Evolutionary conservation across 345 rosid species (phyloP).

Genomic region (Citrus australasica): DNA sequence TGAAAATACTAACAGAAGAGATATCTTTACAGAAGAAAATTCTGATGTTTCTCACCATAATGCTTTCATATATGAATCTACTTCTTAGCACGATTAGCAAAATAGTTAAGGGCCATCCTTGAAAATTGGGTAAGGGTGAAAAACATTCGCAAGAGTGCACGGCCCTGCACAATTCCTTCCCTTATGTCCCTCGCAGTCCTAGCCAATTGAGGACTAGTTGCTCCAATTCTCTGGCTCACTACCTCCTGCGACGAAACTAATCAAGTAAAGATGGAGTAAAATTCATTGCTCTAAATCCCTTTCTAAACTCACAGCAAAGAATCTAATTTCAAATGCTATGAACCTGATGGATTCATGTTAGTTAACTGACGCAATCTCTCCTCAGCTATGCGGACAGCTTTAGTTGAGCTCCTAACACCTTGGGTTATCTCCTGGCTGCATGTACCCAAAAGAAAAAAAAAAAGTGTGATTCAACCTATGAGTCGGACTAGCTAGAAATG

Average conservation of each 20-base stretch:
- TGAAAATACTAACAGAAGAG: neutral
- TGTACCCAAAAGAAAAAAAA: neutral
- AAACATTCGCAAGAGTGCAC: constrained; percentile 48
- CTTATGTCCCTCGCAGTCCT: constrained; percentile 47
- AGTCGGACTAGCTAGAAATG: neutral
- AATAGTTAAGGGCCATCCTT: constrained; percentile 35
- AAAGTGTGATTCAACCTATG: neutral
- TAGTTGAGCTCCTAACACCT: constrained; percentile 78
- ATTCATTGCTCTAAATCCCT: constrained; percentile 16
- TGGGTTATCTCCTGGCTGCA: constrained; percentile 77
- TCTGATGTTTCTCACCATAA: constrained; percentile 24
- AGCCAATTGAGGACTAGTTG: constrained; percentile 50
- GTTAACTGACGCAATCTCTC: constrained; percentile 67
- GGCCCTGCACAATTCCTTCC: constrained; percentile 71
- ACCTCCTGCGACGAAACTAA: constrained; percentile 75
- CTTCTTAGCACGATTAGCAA: constrained; percentile 42
- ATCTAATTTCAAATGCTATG: neutral
- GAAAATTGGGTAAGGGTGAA: constrained; percentile 47
- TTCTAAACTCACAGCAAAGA: neutral
- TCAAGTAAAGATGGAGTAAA: constrained; percentile 56
- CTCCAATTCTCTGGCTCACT: constrained; percentile 30
- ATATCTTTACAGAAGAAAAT: neutral
- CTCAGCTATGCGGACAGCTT: constrained; percentile 79
- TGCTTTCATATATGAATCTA: constrained; percentile 22
- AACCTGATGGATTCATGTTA: constrained; percentile 53